phyloP scores from a whole-genome alignment of 306 rosid genomes.

The Ormosia semicastrata region DNA sequence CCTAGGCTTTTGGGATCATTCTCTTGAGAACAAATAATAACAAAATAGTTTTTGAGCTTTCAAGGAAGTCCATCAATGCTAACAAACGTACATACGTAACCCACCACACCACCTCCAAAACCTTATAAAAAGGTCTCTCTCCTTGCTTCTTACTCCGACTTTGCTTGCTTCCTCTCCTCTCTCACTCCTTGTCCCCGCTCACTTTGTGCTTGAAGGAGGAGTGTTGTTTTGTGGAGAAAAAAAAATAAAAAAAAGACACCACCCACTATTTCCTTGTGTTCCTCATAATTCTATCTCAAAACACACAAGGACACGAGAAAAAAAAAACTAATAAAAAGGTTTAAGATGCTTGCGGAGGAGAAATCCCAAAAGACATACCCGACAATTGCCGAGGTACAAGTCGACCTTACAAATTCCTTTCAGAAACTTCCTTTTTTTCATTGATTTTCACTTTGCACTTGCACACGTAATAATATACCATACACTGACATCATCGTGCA shows the following conservation, averaged over 20 bases:
- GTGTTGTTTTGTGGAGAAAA: neutral
- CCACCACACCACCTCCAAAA: slow-evolving; percentile 18
- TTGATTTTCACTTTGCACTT: neutral
- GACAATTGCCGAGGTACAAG: slow-evolving; percentile 29
- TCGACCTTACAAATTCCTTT: neutral
- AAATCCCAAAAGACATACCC: slow-evolving; percentile 30
- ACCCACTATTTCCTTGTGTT: neutral
- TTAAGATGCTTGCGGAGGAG: slow-evolving; percentile 7
- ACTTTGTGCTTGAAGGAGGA: neutral
- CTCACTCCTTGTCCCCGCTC: slow-evolving; percentile 18
- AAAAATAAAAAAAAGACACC: neutral
- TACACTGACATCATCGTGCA: neutral
- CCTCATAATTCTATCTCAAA: slow-evolving; percentile 15
- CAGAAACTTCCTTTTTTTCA: neutral
- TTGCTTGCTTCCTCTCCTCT: slow-evolving; percentile 15
- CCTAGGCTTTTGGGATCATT: neutral
- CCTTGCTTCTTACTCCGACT: slow-evolving; percentile 18
- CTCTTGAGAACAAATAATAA: neutral
- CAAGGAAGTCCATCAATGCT: neutral
- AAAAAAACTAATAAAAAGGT: neutral
- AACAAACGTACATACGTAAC: neutral
- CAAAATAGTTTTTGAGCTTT: slow-evolving; percentile 1
- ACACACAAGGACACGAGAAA: slow-evolving; percentile 4
- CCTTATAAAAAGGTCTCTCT: slow-evolving; percentile 25
- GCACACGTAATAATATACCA: neutral